Evolutionary conservation across 305 asterid genomes (phyloP).

Genomic region (Solanum hybrid): DNA sequence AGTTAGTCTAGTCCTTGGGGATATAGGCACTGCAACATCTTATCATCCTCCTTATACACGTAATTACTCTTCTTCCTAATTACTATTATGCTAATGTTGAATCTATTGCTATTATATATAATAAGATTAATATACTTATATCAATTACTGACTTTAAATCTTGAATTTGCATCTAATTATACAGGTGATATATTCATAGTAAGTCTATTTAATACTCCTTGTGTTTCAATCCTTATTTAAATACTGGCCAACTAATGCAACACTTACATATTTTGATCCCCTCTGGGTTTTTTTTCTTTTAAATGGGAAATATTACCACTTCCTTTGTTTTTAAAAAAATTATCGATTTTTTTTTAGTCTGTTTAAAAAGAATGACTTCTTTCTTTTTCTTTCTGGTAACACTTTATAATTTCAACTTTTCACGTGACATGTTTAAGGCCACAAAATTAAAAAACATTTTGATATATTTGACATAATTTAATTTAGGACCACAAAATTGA

Average conservation of each 20-base stretch:
- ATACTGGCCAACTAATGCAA: neutral
- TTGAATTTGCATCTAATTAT: neutral
- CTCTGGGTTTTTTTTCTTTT: neutral
- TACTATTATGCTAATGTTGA: neutral
- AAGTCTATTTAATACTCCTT: neutral
- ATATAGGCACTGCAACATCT: slow-evolving; percentile 50
- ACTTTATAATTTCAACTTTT: no score
- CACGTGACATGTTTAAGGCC: neutral
- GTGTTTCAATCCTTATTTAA: neutral
- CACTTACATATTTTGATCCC: neutral
- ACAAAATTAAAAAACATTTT: no score
- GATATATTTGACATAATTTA: neutral
- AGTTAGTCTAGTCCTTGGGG: slow-evolving; percentile 23
- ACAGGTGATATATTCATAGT: neutral
- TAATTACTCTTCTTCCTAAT: neutral
- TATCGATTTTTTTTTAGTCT: no score
- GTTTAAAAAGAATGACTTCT: neutral
- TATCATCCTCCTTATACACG: slow-evolving; percentile 57
- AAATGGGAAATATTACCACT: neutral
- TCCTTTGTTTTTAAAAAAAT: neutral
- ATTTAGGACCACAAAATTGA: neutral
- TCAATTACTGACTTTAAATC: neutral
- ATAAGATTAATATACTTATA: neutral
- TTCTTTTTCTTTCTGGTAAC: neutral
- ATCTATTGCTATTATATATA: neutral